Base-by-base conservation (phyloP, 2,329 filamentous ascomycete genomes). In the Penicillium sp. region DNA sequence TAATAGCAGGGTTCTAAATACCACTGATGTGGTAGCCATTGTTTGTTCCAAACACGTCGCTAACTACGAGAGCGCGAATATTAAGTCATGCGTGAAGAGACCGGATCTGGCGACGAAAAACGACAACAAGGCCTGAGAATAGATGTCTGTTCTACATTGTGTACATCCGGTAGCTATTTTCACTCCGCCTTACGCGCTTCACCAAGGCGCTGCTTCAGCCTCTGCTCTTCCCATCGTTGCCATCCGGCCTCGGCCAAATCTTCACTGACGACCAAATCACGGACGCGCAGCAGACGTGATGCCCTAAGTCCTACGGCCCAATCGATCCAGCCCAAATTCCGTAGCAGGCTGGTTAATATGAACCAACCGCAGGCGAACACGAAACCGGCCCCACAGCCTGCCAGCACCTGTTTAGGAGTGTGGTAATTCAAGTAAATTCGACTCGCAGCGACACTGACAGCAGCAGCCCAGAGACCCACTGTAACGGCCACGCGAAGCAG, bases 371-470 rank as follows among this genome's bases (percentile, higher is more conserved):
- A 65, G 0, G 89, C 92, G 63, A 86, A 90, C 1, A 83, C 66
- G 1, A 81, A 76, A 0, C 94, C 94, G 0, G 89, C 89, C 9
- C 73, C 75, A 60, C 81, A 84, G 2, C 94, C 94, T 1, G 87
- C 89, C n/a, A 90, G 65, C 9, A 99, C 94, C 76, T 99, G 94
- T 65, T 81, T 86, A 34, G 84, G 80, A 0, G 93, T 96, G 74
- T 99, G 94, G 69, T 99, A 99, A 70, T 86, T 90, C 56, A 99
- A 78, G 69, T 99, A 99, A 42, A 95, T 82, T 49, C 94, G 82
- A 65, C 91, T 96, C 72, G 83, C 84, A 18, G 92, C 89, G 6
- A 96, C 90, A 8, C 81, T 76, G 0, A 75, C 81, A 0, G 89
- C 89, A 51, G 85, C 79, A 2, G 74, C 74, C 41, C 87, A 75